These are phyloP conservation scores for Marsdenia floribunda DNA, from an alignment of 257 asterid genomes.

Conservation along the genomic window DNA sequence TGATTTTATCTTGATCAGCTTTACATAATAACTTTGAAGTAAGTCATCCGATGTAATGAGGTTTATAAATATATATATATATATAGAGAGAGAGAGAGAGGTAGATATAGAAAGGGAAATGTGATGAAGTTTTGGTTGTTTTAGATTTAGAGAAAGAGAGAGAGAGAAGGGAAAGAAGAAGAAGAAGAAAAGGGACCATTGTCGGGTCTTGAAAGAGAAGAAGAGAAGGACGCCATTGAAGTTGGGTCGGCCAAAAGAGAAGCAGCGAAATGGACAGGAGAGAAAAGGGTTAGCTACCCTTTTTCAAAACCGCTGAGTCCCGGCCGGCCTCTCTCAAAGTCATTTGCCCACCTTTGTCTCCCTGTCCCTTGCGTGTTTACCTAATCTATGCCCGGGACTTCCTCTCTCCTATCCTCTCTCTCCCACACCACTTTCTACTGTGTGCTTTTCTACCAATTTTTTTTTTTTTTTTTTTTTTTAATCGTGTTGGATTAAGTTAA, in stretches of 20 bases:
- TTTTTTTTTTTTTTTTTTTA: no score
- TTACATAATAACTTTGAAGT: slow-evolving; percentile 12
- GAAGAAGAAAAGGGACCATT: slow-evolving; percentile 14
- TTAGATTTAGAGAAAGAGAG: not conserved
- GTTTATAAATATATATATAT: not conserved
- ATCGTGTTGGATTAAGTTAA: no score
- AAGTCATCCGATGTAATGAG: not conserved
- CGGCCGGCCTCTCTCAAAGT: slow-evolving; percentile 1
- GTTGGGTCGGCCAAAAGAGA: slow-evolving; percentile 66
- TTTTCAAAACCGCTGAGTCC: slow-evolving; percentile 18
- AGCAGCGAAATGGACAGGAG: slow-evolving; percentile 42
- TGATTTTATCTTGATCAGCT: slow-evolving; percentile 3
- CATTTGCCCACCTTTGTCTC: slow-evolving; percentile 30
- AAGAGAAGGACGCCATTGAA: slow-evolving; percentile 36
- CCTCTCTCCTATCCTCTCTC: no score
- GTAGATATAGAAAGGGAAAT: no score
- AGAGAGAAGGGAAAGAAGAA: not conserved
- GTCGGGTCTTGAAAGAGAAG: slow-evolving; percentile 16
- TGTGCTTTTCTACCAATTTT: no score
- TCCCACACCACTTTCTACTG: no score
- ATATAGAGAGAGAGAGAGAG: no score
- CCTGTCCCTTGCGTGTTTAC: slow-evolving; percentile 26
- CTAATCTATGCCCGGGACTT: not conserved
- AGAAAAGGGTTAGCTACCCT: slow-evolving; percentile 20
- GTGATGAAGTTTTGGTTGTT: not conserved